Percentiles rank a stretch among this genome's conserved stretches.
Conservation (phyloP, 495 filamentous ascomycete species). For the Penicillium paxilli region DNA sequence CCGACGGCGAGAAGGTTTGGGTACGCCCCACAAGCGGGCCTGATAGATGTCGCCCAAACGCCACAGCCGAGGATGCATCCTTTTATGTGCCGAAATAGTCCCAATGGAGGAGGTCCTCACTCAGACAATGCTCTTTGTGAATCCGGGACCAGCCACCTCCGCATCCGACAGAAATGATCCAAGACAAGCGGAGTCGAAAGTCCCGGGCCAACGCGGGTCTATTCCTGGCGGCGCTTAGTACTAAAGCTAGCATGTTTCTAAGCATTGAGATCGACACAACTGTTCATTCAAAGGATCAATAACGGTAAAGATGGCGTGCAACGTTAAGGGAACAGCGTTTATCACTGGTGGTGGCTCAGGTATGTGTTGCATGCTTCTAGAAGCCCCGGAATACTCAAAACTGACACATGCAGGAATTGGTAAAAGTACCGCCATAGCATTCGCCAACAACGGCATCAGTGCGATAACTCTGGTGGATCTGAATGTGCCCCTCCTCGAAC, state of each 20-base stretch:
- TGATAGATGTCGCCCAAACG: background rate
- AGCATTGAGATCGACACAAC: background rate
- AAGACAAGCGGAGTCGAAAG: background rate
- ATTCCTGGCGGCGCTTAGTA: background rate
- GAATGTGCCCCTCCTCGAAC: constrained; percentile 16
- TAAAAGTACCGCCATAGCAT: constrained; percentile 18
- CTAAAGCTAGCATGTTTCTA: background rate
- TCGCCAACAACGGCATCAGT: constrained; percentile 23
- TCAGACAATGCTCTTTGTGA: background rate
- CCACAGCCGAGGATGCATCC: constrained; percentile 1
- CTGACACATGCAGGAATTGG: constrained; percentile 25
- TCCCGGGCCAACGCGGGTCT: background rate
- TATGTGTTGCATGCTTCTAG: background rate
- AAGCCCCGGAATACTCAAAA: background rate
- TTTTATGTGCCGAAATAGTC: background rate
- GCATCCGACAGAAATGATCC: background rate
- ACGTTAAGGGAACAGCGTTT: constrained; percentile 24
- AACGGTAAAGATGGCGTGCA: constrained; percentile 12
- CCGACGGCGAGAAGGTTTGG: constrained; percentile 17
- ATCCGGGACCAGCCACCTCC: constrained; percentile 3
- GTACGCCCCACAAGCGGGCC: background rate
- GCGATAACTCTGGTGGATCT: constrained; percentile 24
- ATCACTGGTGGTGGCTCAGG: constrained; percentile 27
- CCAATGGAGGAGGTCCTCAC: constrained; percentile 1
- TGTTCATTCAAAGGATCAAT: background rate